phyloP scores from a whole-genome alignment of 2,329 filamentous ascomycete genomes.

The Hymenoscyphus fraxineus region DNA sequence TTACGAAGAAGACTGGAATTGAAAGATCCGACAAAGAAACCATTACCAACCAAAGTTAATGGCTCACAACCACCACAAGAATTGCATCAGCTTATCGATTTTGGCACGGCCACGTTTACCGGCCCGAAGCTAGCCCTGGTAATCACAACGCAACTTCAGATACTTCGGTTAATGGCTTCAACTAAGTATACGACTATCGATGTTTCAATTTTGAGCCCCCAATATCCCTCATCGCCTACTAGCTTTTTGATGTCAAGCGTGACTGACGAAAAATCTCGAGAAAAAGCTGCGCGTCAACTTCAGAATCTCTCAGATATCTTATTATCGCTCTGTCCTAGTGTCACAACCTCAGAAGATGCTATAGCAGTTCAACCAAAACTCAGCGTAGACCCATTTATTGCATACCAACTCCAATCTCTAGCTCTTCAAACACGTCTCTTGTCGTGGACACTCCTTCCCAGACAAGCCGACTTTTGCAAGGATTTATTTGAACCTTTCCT shows the following conservation, averaged over 20 bases:
- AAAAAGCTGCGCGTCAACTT: slow-evolving; percentile 62
- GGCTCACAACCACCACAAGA: slow-evolving; percentile 40
- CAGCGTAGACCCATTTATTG: slow-evolving; percentile 52
- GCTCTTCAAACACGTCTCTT: slow-evolving; percentile 58
- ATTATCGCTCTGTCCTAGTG: slow-evolving; percentile 62
- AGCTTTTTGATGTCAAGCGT: slow-evolving; percentile 49
- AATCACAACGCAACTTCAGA: slow-evolving; percentile 62
- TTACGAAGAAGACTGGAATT: slow-evolving; percentile 61
- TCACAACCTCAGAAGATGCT: slow-evolving; percentile 60
- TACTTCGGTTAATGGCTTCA: slow-evolving; percentile 59
- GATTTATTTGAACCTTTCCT: slow-evolving; percentile 64
- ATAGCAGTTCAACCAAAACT: slow-evolving; percentile 50
- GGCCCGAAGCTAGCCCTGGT: slow-evolving; percentile 50
- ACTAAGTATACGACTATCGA: slow-evolving; percentile 60
- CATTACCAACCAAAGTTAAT: slow-evolving; percentile 29
- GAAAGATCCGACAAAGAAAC: slow-evolving; percentile 34
- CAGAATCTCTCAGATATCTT: slow-evolving; percentile 63
- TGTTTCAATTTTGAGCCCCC: slow-evolving; percentile 50
- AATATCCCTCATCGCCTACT: slow-evolving; percentile 53
- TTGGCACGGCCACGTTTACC: slow-evolving; percentile 44
- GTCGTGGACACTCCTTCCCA: slow-evolving; percentile 62
- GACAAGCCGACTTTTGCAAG: slow-evolving; percentile 56
- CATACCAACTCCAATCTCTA: slow-evolving; percentile 60
- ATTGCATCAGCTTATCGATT: slow-evolving; percentile 60
- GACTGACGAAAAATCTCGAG: slow-evolving; percentile 41